Conservation (phyloP, 257 asterid species). For the Gynochthodes officinalis region DNA sequence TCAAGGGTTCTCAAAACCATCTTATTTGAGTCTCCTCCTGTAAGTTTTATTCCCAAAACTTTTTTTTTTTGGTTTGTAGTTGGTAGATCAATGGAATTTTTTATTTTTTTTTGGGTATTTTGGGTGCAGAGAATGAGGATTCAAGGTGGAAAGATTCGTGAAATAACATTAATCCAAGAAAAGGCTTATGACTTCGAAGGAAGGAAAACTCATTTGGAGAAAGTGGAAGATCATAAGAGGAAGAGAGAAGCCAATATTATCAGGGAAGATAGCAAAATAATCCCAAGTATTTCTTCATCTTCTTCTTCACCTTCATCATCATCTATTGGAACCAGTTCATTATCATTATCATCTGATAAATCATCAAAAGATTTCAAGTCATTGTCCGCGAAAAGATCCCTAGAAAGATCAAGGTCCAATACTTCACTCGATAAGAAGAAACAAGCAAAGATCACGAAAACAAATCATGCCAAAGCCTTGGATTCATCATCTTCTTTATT, state of each 20-base stretch:
- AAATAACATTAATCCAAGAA: neutral
- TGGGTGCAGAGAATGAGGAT: constrained; percentile 5
- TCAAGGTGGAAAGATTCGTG: neutral
- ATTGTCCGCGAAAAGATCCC: neutral
- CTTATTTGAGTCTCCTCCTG: constrained; percentile 3
- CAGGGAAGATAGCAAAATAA: neutral
- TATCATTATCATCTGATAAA: neutral
- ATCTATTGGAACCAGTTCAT: neutral
- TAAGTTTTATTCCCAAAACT: neutral
- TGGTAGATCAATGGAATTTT: too few relatives aligned
- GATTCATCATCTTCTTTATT: constrained; percentile 14
- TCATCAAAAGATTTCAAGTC: neutral
- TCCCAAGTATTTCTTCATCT: neutral
- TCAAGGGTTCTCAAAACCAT: constrained; percentile 13
- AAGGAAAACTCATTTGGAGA: neutral
- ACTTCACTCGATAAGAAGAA: constrained; percentile 11
- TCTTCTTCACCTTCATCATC: constrained; percentile 1
- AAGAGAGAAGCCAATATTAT: neutral
- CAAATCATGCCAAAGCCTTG: neutral
- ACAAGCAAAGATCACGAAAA: constrained; percentile 6
- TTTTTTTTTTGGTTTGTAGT: too few relatives aligned
- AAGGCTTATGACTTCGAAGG: neutral
- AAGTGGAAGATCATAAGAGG: neutral
- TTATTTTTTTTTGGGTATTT: neutral
- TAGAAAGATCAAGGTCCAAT: constrained; percentile 7